Base-by-base conservation (phyloP, 495 filamentous ascomycete genomes). In the Penicillium lividum region DNA sequence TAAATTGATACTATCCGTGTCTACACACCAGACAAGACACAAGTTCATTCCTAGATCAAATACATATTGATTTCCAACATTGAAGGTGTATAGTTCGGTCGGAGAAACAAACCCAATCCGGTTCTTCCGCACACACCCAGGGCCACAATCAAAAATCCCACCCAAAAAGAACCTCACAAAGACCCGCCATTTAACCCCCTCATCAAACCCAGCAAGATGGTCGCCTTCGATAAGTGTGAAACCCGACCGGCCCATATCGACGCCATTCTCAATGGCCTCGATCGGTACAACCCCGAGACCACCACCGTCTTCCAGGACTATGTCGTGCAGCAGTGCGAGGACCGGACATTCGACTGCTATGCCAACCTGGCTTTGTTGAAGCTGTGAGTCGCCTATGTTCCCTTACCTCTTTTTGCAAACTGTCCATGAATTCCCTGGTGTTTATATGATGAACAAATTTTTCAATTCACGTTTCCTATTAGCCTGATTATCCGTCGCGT, bases 241-340 rank as follows among this genome's bases (percentile, higher is more conserved):
- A 80, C 79, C 63, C 84, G 95, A 72, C 93, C 95, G 53, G 89
- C 91, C 63, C 83, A 93, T 71, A 95, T 99, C 74, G 89, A 90
- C 71, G 82, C 76, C 73, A 96, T 98, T 65, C 89, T 99, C 64
- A 77, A 89, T 78, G 92, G 95, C 56, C 89, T 99, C 59, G 94
- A 99, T 78, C 83, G 95, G 60, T 99, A 99, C 80, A 99, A 99
- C 76, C 95, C 95, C 43, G 94, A 99, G 76, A 96, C 93, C 25
- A 96, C 94, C 51, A 82, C 83, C 34, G 82, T 93, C 53, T 93
- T 99, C 81, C 93, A 98, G 80, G 90, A 93, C 69, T 98, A 99
- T 71, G 89, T 99, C 40, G 80, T 82, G 63, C 87, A 91, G 72
- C 95, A 99, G 80, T 99, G 95, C 80, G 95, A 98, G 76, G 86